These are phyloP conservation scores for Zarea fungicola DNA, from an alignment of 2,329 filamentous ascomycete genomes.

Conservation along the genomic window DNA sequence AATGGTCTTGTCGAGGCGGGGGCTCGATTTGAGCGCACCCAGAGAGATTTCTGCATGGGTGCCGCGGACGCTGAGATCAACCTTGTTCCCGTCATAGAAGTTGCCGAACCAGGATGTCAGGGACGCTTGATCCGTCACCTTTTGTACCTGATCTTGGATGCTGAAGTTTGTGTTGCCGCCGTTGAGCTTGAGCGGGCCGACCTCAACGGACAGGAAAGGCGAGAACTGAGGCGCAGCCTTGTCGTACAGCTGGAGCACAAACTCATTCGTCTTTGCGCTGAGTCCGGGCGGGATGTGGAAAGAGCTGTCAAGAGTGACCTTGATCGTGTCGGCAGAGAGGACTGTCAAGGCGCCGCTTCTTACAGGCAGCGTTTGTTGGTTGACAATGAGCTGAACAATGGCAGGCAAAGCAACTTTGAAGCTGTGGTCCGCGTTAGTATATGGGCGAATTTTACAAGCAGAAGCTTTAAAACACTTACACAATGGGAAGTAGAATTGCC, in stretches of 20 bases:
- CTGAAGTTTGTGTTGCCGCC: conserved; percentile 32
- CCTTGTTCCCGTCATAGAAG: conserved; percentile 32
- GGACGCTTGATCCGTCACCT: conserved; percentile 33
- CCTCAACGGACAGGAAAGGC: conserved; percentile 19
- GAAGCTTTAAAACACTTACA: conserved; percentile 1
- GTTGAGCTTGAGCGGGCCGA: conserved; percentile 29
- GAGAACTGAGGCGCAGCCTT: conserved; percentile 27
- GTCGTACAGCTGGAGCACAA: conserved; percentile 37
- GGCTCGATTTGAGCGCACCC: conserved; percentile 31
- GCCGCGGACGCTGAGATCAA: conserved; percentile 34
- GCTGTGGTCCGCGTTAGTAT: conserved; percentile 22
- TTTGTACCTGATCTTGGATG: conserved; percentile 30
- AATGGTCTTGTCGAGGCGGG: conserved; percentile 38
- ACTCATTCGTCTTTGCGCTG: conserved; percentile 31
- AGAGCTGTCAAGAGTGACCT: conserved; percentile 31
- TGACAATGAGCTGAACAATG: conserved; percentile 40
- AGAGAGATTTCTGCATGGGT: conserved; percentile 31
- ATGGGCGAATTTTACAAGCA: neutral
- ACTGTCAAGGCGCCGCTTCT: conserved; percentile 29
- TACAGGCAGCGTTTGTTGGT: conserved; percentile 35
- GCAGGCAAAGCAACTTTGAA: conserved; percentile 42
- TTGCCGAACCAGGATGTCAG: conserved; percentile 33
- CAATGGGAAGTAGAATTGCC: conserved; percentile 13
- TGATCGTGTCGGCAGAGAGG: conserved; percentile 27
- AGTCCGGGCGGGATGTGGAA: conserved; percentile 30